Conservation (phyloP, 306 rosid genomes). For the Glycine tomentella region DNA sequence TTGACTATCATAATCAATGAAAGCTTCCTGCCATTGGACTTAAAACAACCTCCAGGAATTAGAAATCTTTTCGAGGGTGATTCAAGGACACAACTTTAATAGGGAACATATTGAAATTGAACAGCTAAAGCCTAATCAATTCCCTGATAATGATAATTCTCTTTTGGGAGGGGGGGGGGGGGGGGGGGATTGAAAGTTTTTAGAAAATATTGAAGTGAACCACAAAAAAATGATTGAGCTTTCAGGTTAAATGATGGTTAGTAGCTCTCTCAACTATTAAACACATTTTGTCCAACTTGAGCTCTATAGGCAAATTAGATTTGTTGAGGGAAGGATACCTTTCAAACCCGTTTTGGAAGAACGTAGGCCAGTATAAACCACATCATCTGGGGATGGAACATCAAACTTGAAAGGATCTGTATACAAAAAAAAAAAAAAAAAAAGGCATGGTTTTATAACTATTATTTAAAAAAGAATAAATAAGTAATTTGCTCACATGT, state of each 20-base stretch:
- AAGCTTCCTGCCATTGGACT: constrained; percentile 7
- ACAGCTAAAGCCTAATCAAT: not conserved
- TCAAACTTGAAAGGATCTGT: constrained; percentile 92
- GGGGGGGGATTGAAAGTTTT: not conserved
- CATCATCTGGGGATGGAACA: constrained; percentile 94
- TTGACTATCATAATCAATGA: not conserved
- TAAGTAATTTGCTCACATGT: constrained; percentile 46
- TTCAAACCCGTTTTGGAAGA: constrained; percentile 76
- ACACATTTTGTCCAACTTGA: constrained; percentile 27
- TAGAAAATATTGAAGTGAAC: constrained; percentile 15
- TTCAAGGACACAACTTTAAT: not conserved
- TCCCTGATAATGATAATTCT: not conserved
- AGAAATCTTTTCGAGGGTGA: not conserved
- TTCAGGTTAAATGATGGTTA: constrained; percentile 10
- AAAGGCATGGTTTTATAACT: constrained; percentile 41
- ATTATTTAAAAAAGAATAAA: constrained; percentile 15
- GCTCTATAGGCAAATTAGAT: constrained; percentile 30
- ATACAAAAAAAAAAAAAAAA: constrained; percentile 44
- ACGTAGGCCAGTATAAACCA: constrained; percentile 69
- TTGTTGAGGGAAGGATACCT: constrained; percentile 62
- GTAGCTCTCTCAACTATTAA: not conserved
- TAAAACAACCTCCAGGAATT: not conserved
- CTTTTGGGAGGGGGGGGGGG: too few species aligned
- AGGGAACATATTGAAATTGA: not conserved
- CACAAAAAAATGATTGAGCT: not conserved